Evolutionary conservation across 2,329 filamentous ascomycete species (phyloP).

Genomic region (Daldinia eschscholtzii): DNA sequence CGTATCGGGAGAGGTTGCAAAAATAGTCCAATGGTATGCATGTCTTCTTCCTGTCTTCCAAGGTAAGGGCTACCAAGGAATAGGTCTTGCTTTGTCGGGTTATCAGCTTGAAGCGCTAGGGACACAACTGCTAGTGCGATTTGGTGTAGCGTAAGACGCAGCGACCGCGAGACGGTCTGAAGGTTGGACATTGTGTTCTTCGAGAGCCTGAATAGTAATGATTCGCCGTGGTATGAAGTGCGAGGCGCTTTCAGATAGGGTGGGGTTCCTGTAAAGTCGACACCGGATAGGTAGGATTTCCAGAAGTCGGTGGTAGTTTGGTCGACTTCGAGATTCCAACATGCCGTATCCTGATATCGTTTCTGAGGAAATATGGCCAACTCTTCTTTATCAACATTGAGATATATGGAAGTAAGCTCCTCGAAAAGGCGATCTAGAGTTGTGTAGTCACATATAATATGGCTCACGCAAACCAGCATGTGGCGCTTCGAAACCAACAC

Average conservation of each 20-base stretch:
- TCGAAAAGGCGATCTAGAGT: not conserved
- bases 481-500: not conserved
- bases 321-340: not conserved
- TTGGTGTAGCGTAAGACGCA: constrained; percentile 1
- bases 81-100: not conserved
- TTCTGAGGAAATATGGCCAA: not conserved
- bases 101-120: not conserved
- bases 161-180: not conserved
- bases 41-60: not conserved
- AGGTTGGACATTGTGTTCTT: not conserved
- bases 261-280: not conserved
- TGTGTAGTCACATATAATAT: constrained; percentile 4
- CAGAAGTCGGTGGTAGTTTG: not conserved
- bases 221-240: not conserved
- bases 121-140: not conserved
- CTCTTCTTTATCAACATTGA: not conserved
- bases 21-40: not conserved
- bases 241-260: not conserved
- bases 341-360: not conserved
- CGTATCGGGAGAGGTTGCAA: not conserved
- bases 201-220: not conserved
- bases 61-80: constrained; percentile 1
- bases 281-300: not conserved
- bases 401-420: not conserved
- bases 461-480: constrained; percentile 3